Evolutionary conservation across 2,329 filamentous ascomycete species (phyloP).

Genomic region (Claviceps lovelessii): DNA sequence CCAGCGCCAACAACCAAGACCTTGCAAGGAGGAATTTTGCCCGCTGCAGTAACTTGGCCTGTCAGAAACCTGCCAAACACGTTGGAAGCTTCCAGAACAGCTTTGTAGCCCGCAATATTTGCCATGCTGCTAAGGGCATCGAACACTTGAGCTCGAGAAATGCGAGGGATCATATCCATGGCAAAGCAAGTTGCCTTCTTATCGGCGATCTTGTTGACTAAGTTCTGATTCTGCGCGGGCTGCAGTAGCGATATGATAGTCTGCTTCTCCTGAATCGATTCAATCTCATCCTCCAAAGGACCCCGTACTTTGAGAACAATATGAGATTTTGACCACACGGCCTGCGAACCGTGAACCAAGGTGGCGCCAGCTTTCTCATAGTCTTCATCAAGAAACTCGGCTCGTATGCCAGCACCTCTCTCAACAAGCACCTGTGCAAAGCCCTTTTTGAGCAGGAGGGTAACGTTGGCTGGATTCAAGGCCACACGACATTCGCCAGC

Average conservation of each 20-base stretch:
- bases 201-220: slow-evolving; percentile 59
- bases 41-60: slow-evolving; percentile 79
- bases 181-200: slow-evolving; percentile 66
- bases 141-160: slow-evolving; percentile 77
- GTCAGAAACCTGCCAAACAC: slow-evolving; percentile 79
- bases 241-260: slow-evolving; percentile 75
- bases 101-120: slow-evolving; percentile 88
- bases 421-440: slow-evolving; percentile 66
- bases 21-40: slow-evolving; percentile 81
- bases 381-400: slow-evolving; percentile 63
- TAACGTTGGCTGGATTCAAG: slow-evolving; percentile 70
- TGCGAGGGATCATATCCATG: slow-evolving; percentile 87
- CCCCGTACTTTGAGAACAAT: slow-evolving; percentile 75
- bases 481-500: slow-evolving; percentile 70
- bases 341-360: slow-evolving; percentile 50
- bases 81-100: slow-evolving; percentile 78
- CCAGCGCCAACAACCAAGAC: slow-evolving; percentile 82
- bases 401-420: slow-evolving; percentile 61
- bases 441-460: slow-evolving; percentile 71
- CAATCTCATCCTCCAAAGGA: slow-evolving; percentile 55
- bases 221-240: slow-evolving; percentile 61
- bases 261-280: slow-evolving; percentile 51
- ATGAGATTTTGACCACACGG: slow-evolving; percentile 61
- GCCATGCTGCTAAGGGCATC: slow-evolving; percentile 87
- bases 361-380: slow-evolving; percentile 69